phyloP scores from a whole-genome alignment of 345 rosid species.

The Reutealis trisperma region DNA sequence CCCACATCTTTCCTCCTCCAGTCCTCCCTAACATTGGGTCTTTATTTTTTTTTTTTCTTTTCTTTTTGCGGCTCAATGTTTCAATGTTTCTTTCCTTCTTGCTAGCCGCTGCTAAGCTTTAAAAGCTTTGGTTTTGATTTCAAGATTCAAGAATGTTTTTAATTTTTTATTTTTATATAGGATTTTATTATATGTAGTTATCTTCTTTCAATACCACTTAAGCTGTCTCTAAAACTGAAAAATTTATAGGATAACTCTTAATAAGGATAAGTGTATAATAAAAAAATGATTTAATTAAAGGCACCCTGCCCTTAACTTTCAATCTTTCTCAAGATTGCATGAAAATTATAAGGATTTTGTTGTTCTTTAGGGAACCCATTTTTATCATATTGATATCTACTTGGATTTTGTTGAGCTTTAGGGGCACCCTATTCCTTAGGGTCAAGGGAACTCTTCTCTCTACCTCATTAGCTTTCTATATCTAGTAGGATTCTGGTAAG shows the following conservation, averaged over 20 bases:
- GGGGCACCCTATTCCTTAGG: neutral
- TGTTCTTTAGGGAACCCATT: conserved; percentile 26
- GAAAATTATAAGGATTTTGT: conserved; percentile 26
- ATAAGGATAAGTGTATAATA: too few relatives aligned
- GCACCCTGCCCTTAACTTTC: neutral
- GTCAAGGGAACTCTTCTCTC: neutral
- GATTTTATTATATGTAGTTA: too few relatives aligned
- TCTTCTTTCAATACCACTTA: too few relatives aligned
- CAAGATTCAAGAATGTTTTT: too few relatives aligned
- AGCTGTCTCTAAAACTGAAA: too few relatives aligned
- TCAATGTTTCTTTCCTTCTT: neutral
- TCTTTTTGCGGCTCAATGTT: conserved; percentile 24
- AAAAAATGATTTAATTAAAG: neutral
- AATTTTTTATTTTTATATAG: too few relatives aligned
- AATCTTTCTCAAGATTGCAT: neutral
- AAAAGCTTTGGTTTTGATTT: too few relatives aligned
- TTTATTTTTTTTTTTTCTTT: neutral
- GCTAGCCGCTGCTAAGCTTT: neutral
- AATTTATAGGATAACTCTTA: too few relatives aligned
- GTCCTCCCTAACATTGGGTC: conserved; percentile 14
- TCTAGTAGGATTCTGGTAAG: conserved; percentile 28
- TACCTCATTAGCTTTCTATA: conserved; percentile 12
- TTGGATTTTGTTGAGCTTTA: conserved; percentile 28
- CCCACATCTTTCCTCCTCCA: neutral
- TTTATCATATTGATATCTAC: conserved; percentile 18